Evolutionary conservation across 305 asterid genomes (phyloP), one percentile per base, ranked within the genome.

Genomic region (Rubia peregrina): DNA sequence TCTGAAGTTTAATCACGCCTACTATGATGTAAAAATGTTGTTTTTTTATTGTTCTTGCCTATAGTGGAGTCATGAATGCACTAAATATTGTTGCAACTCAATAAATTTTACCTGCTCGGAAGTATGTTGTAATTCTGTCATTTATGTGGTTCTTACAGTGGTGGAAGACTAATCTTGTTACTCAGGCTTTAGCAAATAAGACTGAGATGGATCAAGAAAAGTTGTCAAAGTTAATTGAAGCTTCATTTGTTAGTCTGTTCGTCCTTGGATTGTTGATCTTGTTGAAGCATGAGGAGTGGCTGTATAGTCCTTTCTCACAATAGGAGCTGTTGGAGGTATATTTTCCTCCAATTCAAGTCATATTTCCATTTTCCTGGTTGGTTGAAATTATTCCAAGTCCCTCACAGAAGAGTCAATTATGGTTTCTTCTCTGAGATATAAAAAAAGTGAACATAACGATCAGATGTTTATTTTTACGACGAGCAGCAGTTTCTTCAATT

Each of bases 241-340:
- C 87, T 59, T 89, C 98, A 11, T 86, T 96, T 5, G 83, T 94
- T 62, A 96, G 96, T 70, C 85, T 94, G 66, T 78, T 89, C 82
- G 81, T 79, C 46, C 78, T 91, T 69, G 97, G 96, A 67, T 70
- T 83, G 19, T 82, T 94, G 96, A 89, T 67, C 79, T 91, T 75
- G 96, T 96, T 22, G 98, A 94, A 80, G 95, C 89, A 62, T 87
- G 84, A 77, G 98, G 96, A 53, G 96, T 94, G 78, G 92, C 95
- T 10, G 87, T 91, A 71, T 97, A 89, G 67, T 90, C 98, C 75
- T 71, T 94, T 76, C 80, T 89, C 61, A 94, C 98, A 0, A 95
- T 94, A 46, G 98, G 98, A 71, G 98, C 96, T 66, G 78, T 94
- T 70, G 98, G 98, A 85, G 98, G 98, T 91, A 75, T 77, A 81